Evolutionary conservation across 371 early-diverging fungal genomes (phyloP).

Genomic region (Choanephora cucurbitarum): DNA sequence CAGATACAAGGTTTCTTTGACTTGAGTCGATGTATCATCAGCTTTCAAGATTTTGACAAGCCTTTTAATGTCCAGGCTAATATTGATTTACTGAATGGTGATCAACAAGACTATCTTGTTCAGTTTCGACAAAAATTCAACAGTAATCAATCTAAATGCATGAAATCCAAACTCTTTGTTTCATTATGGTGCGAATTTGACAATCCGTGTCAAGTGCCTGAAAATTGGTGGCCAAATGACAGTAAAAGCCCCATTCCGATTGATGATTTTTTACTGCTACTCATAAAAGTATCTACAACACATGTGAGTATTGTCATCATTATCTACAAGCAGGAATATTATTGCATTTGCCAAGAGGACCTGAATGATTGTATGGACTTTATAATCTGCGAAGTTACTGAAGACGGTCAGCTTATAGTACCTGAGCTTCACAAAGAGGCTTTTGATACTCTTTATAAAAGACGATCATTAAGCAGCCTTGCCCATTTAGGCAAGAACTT

Average conservation of each 20-base stretch:
- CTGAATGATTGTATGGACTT: not conserved
- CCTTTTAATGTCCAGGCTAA: not conserved
- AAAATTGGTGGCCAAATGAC: slow-evolving; percentile 4
- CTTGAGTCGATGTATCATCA: not conserved
- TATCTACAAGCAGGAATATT: not conserved
- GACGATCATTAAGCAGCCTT: not conserved
- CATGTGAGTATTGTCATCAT: not conserved
- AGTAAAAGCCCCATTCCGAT: not conserved
- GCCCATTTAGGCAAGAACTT: not conserved
- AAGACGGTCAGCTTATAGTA: not conserved
- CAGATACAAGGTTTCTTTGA: slow-evolving; percentile 1
- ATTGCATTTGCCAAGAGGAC: slow-evolving; percentile 2
- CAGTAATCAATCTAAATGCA: not conserved
- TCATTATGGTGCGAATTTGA: slow-evolving; percentile 5
- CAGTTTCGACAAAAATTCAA: slow-evolving; percentile 2
- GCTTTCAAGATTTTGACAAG: not conserved
- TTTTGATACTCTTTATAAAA: not conserved
- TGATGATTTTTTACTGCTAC: not conserved
- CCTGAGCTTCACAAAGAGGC: not conserved
- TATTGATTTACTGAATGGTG: not conserved
- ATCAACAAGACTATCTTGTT: not conserved
- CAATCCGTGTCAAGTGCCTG: not conserved
- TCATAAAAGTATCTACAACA: slow-evolving; percentile 7
- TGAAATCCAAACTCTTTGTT: slow-evolving; percentile 5
- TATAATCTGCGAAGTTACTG: slow-evolving; percentile 1